A percentile compares a stretch with the other conserved stretches of the same genome.
These are phyloP conservation scores for Kluyveromyces aestuarii DNA, from an alignment of 805 yeast genomes.

Conservation along the genomic window DNA sequence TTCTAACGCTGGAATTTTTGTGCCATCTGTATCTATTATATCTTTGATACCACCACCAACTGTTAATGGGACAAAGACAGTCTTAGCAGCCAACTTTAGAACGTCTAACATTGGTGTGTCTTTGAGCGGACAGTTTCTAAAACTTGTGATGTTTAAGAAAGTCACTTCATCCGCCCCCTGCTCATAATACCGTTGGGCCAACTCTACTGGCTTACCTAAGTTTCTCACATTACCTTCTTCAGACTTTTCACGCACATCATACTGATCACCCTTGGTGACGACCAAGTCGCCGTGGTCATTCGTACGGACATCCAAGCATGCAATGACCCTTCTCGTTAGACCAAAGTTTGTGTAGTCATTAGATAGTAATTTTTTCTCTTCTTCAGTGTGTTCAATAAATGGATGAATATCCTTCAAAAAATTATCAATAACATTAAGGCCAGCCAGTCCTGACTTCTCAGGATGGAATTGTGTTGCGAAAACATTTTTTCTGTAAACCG, in stretches of 20 bases:
- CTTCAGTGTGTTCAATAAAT: slow-evolving; percentile 15
- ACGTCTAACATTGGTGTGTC: slow-evolving; percentile 97
- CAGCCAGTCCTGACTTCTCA: slow-evolving; percentile 93
- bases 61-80: slow-evolving; percentile 92
- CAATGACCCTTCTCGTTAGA: slow-evolving; percentile 83
- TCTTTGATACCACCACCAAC: slow-evolving; percentile 98
- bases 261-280: slow-evolving; percentile 97
- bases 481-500: slow-evolving; percentile 63
- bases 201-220: slow-evolving; percentile 90
- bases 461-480: slow-evolving; percentile 99
- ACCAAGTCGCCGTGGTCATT: slow-evolving; percentile 93
- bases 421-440: slow-evolving; percentile 63
- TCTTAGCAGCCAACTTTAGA: slow-evolving; percentile 68
- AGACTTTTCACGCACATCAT: slow-evolving; percentile 82
- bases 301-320: slow-evolving; percentile 93
- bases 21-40: slow-evolving; percentile 77
- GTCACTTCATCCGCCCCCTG: slow-evolving; percentile 99
- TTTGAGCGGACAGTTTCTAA: slow-evolving; percentile 83
- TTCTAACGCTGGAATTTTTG: slow-evolving; percentile 69
- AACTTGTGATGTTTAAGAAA: slow-evolving; percentile 89
- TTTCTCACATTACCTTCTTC: slow-evolving; percentile 67
- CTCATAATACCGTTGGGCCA: slow-evolving; percentile 80
- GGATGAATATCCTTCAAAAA: slow-evolving; percentile 43
- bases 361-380: slow-evolving; percentile 11
- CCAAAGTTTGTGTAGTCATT: slow-evolving; percentile 46